phyloP scores from a whole-genome alignment of 1,284 basidiomycete genomes.

The Limonomyces culmigenus region DNA sequence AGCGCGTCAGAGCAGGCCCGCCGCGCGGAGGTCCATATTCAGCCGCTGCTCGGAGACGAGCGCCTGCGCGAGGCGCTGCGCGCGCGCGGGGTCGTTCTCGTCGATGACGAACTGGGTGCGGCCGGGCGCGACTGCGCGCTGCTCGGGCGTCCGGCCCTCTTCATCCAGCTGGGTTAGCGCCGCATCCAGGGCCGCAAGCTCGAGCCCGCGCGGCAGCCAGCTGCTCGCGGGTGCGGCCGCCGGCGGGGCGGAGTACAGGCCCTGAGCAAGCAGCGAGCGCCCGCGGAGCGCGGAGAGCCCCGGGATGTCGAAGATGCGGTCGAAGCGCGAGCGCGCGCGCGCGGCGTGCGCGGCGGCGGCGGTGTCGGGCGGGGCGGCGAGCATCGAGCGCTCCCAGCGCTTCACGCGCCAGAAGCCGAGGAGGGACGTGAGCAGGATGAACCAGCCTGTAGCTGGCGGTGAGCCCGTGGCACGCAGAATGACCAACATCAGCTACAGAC shows the following conservation, averaged over 20 bases:
- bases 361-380: conserved; percentile 25
- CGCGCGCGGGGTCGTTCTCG: conserved; percentile 25
- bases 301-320: conserved; percentile 26
- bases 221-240: conserved; percentile 28
- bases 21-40: conserved; percentile 40
- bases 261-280: conserved; percentile 21
- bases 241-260: too few species aligned
- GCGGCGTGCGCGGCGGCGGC: conserved; percentile 14
- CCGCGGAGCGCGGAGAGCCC: conserved; percentile 19
- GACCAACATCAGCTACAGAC: conserved; percentile 20
- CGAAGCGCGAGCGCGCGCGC: conserved; percentile 20
- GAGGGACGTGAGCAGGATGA: conserved; percentile 74
- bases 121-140: conserved; percentile 8
- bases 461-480: background rate
- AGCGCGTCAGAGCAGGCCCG: conserved; percentile 35
- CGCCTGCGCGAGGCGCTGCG: conserved; percentile 26
- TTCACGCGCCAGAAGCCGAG: conserved; percentile 90
- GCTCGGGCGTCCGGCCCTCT: too few species aligned
- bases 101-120: conserved; percentile 10
- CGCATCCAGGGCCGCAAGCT: conserved; percentile 1
- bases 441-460: conserved; percentile 50
- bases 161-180: conserved; percentile 13
- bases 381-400: conserved; percentile 65
- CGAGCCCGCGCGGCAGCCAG: conserved; percentile 5
- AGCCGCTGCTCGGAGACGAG: conserved; percentile 36